Percentiles rank a stretch among this genome's conserved stretches.
Evolutionary conservation across 2,329 filamentous ascomycete species (phyloP).

Genomic region (Claviceps citrina): DNA sequence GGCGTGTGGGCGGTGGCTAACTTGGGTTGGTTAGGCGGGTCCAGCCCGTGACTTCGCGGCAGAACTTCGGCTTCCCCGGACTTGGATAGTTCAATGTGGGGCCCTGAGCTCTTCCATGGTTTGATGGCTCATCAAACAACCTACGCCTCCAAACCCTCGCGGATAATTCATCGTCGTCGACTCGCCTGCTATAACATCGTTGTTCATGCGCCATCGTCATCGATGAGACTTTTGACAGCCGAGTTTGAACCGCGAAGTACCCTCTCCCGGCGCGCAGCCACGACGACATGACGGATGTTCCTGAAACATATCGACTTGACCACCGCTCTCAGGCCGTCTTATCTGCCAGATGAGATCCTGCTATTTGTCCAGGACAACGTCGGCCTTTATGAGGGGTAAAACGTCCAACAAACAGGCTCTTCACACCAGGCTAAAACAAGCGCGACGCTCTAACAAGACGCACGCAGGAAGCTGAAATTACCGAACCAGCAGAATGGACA

Average conservation of each 20-base stretch:
- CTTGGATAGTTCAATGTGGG: no score
- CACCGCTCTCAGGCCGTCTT: conserved; percentile 81
- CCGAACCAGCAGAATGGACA: conserved; percentile 88
- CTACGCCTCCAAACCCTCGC: neutral
- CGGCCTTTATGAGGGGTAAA: conserved; percentile 91
- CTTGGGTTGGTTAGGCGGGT: neutral
- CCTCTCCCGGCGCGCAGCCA: conserved; percentile 7
- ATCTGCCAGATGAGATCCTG: conserved; percentile 84
- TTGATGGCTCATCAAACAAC: no score
- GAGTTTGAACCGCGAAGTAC: neutral
- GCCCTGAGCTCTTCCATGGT: no score
- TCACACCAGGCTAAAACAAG: neutral
- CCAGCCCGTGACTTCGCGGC: neutral
- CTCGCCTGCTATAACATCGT: neutral
- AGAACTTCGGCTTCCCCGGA: neutral
- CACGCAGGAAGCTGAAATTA: conserved; percentile 75
- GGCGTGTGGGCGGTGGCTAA: neutral
- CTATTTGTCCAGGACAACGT: conserved; percentile 97
- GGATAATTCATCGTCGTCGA: neutral
- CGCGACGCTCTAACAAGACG: conserved; percentile 1
- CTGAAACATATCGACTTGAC: conserved; percentile 91
- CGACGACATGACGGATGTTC: conserved; percentile 69
- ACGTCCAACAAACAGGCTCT: conserved; percentile 7
- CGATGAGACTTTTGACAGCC: neutral
- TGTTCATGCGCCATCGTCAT: neutral